A percentile compares a stretch with the other conserved stretches of the same genome.
These are phyloP conservation scores for Nitzschia sp. DNA, from an alignment of 108 stramenopile species.

Conservation along the genomic window DNA sequence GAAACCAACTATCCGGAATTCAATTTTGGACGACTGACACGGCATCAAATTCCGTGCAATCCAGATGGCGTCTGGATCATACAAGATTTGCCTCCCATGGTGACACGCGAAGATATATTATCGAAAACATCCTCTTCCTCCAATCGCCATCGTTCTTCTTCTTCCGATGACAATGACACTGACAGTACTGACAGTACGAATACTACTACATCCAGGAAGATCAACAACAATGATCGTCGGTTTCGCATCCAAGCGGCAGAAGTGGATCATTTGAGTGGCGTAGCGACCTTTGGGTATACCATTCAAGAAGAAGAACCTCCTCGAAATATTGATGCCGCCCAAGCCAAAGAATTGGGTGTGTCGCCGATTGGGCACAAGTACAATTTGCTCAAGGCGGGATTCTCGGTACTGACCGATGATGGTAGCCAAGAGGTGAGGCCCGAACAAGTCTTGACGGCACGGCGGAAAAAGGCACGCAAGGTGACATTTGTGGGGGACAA, in stretches of 20 bases:
- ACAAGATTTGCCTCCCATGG: constrained; percentile 20
- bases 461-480: constrained; percentile 53
- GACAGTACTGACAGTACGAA: constrained; percentile 6
- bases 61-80: constrained; percentile 69
- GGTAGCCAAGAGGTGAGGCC: constrained; percentile 45
- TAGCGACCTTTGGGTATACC: constrained; percentile 81
- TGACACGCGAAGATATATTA: constrained; percentile 22
- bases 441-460: constrained; percentile 48
- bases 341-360: constrained; percentile 65
- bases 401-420: constrained; percentile 60
- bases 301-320: constrained; percentile 69
- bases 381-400: constrained; percentile 64
- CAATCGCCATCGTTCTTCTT: no score
- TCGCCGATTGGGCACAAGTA: constrained; percentile 62
- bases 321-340: constrained; percentile 59
- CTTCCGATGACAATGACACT: neutral
- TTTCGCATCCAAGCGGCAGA: constrained; percentile 75
- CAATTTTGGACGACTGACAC: constrained; percentile 26
- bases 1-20: constrained; percentile 64
- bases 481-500: constrained; percentile 74
- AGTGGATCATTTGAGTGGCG: constrained; percentile 70
- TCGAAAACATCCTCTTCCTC: neutral
- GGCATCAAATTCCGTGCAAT: constrained; percentile 34
- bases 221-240: constrained; percentile 15
- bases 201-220: constrained; percentile 25